Evolutionary conservation across 805 yeast species (phyloP), one percentile per base, ranked within the genome.

Genomic region (Candida chauliodis): DNA sequence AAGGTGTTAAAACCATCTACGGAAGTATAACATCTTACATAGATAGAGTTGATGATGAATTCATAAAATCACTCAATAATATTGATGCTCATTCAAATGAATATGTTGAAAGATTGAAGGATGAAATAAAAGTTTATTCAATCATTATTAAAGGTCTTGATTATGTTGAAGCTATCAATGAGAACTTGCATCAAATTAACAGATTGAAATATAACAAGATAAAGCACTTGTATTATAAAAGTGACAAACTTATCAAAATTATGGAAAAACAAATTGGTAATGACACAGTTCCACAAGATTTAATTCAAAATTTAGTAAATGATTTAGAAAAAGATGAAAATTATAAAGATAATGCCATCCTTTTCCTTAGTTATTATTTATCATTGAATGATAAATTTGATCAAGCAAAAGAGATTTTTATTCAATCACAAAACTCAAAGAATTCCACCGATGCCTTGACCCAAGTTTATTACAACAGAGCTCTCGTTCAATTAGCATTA

Each of bases 51-150:
- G 96, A 89, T 58, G 98, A 91, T 55, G 99, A 93, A 69, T 83
- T 90, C 54, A 84, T 85, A 45, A 80, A 83, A 50, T 87, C 95
- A 33, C 75, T 93, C 53, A 89, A 90, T 58, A 78, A 78, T 49
- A 81, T 88, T 53, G 98, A 93, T 62, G 96, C 97, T 31, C 97
- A 93, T 60, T 84, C 97, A 17, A 81, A 87, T 41, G 99, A 93
- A 63, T 93, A 91, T 63, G 76, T 93, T 49, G 85, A 83, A 49
- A 79, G 98, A 61, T 76, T 93, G 57, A 83, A 82, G 62, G 96
- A 90, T 62, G 99, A 93, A 68, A 73, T 80, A 45, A 65, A 66
- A 26, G 72, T 93, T 39, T 91, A 89, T 69, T 71, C 73, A 39
- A 71, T 87, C 57, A 74, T 93, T 45, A 75, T 93, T 44, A 81